phyloP scores from a whole-genome alignment of 75 land plant species.

The Gnetum montanum region DNA sequence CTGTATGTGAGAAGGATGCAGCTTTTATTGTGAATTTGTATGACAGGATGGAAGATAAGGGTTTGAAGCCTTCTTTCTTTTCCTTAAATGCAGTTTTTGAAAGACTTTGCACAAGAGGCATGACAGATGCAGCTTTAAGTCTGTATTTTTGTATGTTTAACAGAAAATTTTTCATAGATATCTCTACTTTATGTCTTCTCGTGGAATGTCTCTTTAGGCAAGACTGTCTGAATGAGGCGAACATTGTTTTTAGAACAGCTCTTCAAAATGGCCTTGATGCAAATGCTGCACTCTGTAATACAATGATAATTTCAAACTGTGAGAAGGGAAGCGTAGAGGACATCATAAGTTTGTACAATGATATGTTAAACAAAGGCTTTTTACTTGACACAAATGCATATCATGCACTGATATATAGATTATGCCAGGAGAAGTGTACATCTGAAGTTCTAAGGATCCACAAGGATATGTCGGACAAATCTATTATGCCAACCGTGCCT shows the following conservation, averaged over 20 bases:
- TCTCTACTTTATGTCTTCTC: constrained; percentile 29
- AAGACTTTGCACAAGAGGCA: constrained; percentile 26
- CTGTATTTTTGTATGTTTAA: constrained; percentile 26
- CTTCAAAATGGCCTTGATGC: constrained; percentile 8
- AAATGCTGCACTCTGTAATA: constrained; percentile 7
- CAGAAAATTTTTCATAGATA: constrained; percentile 18
- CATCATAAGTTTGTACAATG: constrained; percentile 2
- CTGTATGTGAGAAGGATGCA: constrained; percentile 29
- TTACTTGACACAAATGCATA: constrained; percentile 4
- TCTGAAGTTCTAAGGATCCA: constrained; percentile 7
- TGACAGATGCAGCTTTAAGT: constrained; percentile 32
- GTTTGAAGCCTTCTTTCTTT: constrained; percentile 8
- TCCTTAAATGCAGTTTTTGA: constrained; percentile 8
- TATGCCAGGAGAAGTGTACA: constrained; percentile 6
- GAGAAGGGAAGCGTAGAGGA: constrained; percentile 9
- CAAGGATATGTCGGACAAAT: constrained; percentile 1
- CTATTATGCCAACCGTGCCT: constrained; percentile 1
- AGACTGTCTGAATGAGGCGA: constrained; percentile 31
- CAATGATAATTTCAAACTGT: constrained; percentile 18
- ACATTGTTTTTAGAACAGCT: constrained; percentile 2
- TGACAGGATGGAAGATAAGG: constrained; percentile 6
- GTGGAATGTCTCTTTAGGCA: constrained; percentile 55
- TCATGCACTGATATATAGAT: constrained; percentile 10
- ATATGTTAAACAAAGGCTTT: constrained; percentile 5
- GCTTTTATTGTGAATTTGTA: constrained; percentile 20